These are phyloP conservation scores for Boletus rufocinnamomeus DNA, from an alignment of 768 basidiomycete species.

Conservation along the genomic window DNA sequence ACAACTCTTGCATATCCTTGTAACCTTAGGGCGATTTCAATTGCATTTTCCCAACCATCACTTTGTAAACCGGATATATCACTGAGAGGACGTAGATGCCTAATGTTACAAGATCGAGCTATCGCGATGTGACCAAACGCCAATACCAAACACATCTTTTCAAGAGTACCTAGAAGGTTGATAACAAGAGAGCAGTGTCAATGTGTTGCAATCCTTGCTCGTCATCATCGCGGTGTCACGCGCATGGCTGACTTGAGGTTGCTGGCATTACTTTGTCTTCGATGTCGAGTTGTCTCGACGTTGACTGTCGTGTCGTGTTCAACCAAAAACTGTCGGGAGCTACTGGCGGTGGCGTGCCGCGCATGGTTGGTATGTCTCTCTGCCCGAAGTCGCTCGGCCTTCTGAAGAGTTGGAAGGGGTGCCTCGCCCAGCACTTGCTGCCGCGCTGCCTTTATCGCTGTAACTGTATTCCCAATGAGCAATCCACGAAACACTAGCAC, in stretches of 20 bases:
- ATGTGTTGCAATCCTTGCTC: not conserved
- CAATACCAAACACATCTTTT: conserved; percentile 10
- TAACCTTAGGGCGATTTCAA: conserved; percentile 26
- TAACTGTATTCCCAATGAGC: conserved; percentile 24
- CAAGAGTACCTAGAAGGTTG: conserved; percentile 9
- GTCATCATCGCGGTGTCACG: conserved; percentile 34
- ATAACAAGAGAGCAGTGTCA: conserved; percentile 7
- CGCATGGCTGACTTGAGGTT: conserved; percentile 42
- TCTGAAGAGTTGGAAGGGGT: conserved; percentile 25
- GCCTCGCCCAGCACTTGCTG: conserved; percentile 15
- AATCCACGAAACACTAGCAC: not conserved
- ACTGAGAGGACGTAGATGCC: conserved; percentile 14
- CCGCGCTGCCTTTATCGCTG: conserved; percentile 28
- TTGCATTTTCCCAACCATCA: conserved; percentile 18
- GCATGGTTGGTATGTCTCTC: conserved; percentile 35
- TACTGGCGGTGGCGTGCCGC: conserved; percentile 16
- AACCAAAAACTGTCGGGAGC: conserved; percentile 29
- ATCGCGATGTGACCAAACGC: conserved; percentile 1
- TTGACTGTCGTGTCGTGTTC: conserved; percentile 35
- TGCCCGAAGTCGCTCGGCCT: conserved; percentile 21
- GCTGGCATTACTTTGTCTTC: conserved; percentile 32
- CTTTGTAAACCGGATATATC: conserved; percentile 16
- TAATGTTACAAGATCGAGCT: conserved; percentile 28
- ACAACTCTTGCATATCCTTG: conserved; percentile 21
- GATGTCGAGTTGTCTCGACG: conserved; percentile 31